Evolutionary conservation across 495 filamentous ascomycete genomes (phyloP), one percentile per base, ranked within the genome.

Genomic region (Chaetomium fimeti): DNA sequence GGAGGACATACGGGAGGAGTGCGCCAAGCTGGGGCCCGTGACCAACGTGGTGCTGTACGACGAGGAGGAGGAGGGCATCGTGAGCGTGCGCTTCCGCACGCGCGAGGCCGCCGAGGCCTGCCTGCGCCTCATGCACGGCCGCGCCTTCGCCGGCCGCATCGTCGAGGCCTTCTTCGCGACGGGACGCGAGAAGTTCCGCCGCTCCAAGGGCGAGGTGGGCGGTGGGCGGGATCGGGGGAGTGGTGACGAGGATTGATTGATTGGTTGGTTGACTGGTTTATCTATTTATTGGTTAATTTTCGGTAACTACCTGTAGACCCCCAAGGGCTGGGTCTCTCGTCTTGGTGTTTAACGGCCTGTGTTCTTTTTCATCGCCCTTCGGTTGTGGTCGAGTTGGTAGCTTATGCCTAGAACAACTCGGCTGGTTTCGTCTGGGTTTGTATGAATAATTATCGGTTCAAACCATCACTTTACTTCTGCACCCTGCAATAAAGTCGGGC

Each of bases 11-110:
- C 86, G 89, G 28, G 91, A 94, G 38, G 93, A 96, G 75, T 95
- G 91, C 74, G 82, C 84, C 42, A 96, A 96, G 76, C 78, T 95
- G 20, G 95, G 94, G 15, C 80, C 88, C 25, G 90, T 99, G 5
- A 95, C 91, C 25, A 97, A 95, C 67, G 91, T 97, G 0, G 84
- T 93, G 4, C 83, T 98, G 29, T 98, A 88, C 71, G 94, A 98
- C 73, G 78, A 87, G 60, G 94, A 98, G 72, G 77, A 81, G n/a
- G 91, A 92, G 2, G 94, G 94, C 18, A 85, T 97, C 25, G 90
- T 90, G 18, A 94, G 85, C 68, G 91, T 98, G 36, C 82, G 87
- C 57, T 98, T 96, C 74, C 70, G 76, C 22, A 84, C 88, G 28
- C 77, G 82, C 6, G 85, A 88, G 63, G 85, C 88, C 2, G 93